Percentiles rank a stretch among this genome's conserved stretches.
Conservation (phyloP, 208 protist species). For the Porcisia deanei region DNA sequence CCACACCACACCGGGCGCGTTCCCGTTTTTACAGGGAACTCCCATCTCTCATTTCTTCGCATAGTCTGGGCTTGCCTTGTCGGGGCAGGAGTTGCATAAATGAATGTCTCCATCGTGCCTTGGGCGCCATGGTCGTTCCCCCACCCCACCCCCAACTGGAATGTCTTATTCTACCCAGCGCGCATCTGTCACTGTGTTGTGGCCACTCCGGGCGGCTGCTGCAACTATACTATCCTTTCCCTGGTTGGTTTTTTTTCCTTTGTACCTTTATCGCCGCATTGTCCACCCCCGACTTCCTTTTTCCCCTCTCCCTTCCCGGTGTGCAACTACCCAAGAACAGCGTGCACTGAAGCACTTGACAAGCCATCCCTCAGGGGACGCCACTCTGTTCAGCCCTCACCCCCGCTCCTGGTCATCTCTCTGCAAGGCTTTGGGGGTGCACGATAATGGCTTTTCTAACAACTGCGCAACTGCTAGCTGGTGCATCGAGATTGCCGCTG, state of each 20-base stretch:
- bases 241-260: neutral
- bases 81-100: too few species aligned
- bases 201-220: neutral
- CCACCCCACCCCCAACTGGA: too few species aligned
- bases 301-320: neutral
- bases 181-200: neutral
- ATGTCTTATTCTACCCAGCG: neutral
- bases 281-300: neutral
- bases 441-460: conserved; percentile 7
- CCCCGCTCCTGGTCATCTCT: neutral
- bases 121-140: too few species aligned
- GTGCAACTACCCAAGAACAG: neutral
- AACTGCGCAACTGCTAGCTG: conserved; percentile 5
- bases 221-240: neutral
- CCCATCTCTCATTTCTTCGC: too few species aligned
- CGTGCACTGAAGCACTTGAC: neutral
- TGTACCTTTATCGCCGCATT: neutral
- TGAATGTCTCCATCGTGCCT: too few species aligned
- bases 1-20: too few species aligned
- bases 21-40: too few species aligned
- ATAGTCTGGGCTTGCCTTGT: too few species aligned
- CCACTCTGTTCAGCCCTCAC: neutral
- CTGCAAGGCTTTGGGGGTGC: too few species aligned
- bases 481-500: conserved; percentile 16
- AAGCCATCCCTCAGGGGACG: neutral